Base-by-base conservation (phyloP, 75 land plant species). In the Picea sitchensis region DNA sequence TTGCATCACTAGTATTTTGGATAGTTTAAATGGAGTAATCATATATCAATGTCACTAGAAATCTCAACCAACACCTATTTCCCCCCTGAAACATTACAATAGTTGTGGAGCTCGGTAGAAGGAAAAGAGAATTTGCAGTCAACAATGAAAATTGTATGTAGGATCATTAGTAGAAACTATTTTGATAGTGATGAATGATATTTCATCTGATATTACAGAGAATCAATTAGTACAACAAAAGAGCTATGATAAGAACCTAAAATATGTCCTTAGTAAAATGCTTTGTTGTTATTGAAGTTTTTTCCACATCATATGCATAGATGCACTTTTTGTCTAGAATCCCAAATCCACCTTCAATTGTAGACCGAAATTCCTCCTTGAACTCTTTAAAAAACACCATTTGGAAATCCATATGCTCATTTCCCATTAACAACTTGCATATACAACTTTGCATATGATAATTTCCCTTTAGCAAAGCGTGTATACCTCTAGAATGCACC, bases 1-100 rank as follows among this genome's bases (percentile, higher is more conserved):
- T 8, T 79, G 57, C 77, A 83, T 83, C 81, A 7, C 75, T 51
- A 75, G 79, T 11, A 82, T 83, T 54, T 59, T 83, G 20, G 79
- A 79, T 38, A 58, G 81, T 30, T 77, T 26, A 54, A 77, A 58
- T 61, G 78, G 20, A 54, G 17, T 17, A n/a, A 3, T 77, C 3
- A 59, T 76, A 20, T 20, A 77, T 77, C n/a, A 59, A 32, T 59
- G 60, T 15, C 58, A 26, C 8, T 77, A 62, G 78, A 26, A 57
- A 15, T 62, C 38, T 59, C 78, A 77, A 59, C 41, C 63, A 34
- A 36, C 61, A 31, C 31, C 78, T 56, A 34, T 77, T 32, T 77
- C 58, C 30, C 61, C 20, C 61, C 3, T 31, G 78, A 77, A 56
- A 60, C 60, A 31, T 61, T 77, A 30, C 78, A 58, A 59, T 2